phyloP scores from a whole-genome alignment of 2,329 filamentous ascomycete species.

The Pseudonectria foliicola region DNA sequence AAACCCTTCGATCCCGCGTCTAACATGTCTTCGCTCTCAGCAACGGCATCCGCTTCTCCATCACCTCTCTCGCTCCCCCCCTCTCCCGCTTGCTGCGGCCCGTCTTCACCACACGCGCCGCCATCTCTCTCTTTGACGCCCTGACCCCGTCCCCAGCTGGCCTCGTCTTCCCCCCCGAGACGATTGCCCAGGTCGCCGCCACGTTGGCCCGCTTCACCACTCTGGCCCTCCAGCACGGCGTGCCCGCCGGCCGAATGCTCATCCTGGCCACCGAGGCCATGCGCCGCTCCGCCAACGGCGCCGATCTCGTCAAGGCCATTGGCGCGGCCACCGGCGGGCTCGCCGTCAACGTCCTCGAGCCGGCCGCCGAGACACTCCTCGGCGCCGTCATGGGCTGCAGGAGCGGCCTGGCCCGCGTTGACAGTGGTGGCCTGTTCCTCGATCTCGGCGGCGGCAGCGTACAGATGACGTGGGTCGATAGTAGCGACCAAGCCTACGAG shows the following conservation, averaged over 20 bases:
- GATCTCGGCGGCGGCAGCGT: conserved; percentile 73
- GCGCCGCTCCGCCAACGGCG: conserved; percentile 68
- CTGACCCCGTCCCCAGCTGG: conserved; percentile 44
- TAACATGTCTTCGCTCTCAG: conserved; percentile 35
- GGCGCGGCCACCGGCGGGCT: conserved; percentile 53
- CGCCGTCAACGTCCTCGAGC: conserved; percentile 64
- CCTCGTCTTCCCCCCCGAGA: conserved; percentile 41
- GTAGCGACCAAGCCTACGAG: conserved; percentile 39
- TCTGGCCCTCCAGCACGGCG: conserved; percentile 63
- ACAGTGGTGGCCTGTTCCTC: conserved; percentile 64
- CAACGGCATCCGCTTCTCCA: conserved; percentile 90
- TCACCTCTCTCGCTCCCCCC: conserved; percentile 69
- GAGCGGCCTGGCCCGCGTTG: conserved; percentile 61
- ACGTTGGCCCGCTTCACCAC: conserved; percentile 63
- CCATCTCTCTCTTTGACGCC: conserved; percentile 83
- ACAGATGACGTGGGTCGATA: conserved; percentile 58
- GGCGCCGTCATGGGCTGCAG: conserved; percentile 74
- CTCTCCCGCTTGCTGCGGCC: conserved; percentile 67
- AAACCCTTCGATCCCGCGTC: background rate
- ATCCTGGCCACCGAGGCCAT: conserved; percentile 88
- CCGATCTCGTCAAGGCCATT: conserved; percentile 60
- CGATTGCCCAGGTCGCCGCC: conserved; percentile 58
- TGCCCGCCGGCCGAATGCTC: conserved; percentile 57
- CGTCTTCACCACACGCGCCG: conserved; percentile 68
- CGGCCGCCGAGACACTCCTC: conserved; percentile 73